Base-by-base conservation (phyloP, 768 basidiomycete genomes). In the Leccinellum luteum region DNA sequence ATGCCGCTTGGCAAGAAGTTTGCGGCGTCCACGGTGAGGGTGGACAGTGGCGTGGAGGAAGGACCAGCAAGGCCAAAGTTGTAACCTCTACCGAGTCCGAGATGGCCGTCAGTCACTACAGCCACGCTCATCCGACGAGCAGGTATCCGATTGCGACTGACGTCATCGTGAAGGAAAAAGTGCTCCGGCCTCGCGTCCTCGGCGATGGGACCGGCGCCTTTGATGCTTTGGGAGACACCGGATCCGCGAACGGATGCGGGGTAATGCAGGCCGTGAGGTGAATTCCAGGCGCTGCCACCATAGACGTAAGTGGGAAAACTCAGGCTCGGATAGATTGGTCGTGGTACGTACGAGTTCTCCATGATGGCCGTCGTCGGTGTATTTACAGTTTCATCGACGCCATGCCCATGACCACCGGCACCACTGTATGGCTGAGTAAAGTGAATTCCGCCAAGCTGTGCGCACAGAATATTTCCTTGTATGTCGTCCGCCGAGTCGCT, bases 301-400 rank as follows among this genome's bases (percentile, higher is more conserved):
- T 23, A 30, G 41, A 68, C 66, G 68, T 69, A 65, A 69, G 68
- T 17, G 60, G 32, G 43, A 58, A 55, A 54, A 48, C 19, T 59
- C 54, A 59, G 47, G 48, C 27, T 52, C 55, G 31, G 43, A 58
- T 38, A 30, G 31, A 52, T 43, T 32, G 58, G n/a, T n/a, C 9
- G 57, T 48, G 56, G 34, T 51, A 63, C 68, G 52, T 70, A 69
- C 68, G 64, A 27, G 45, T 63, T 61, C 54, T 66, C 68, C 4
- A 13, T 68, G 64, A 69, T 69, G 68, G 61, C 61, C 61, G 66
- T 66, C 60, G 67, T 66, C 60, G 67, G 60, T 54, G 21, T 50
- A 55, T 64, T 67, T 56, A 51, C 63, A 43, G 53, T 44, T 55
- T 69, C 65, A 32, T 69, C 69, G 51, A 51, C 34, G 51, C 32